These are phyloP conservation scores for Ceratocystis diversiconidia DNA, from an alignment of 2,329 filamentous ascomycete genomes.

Conservation along the genomic window DNA sequence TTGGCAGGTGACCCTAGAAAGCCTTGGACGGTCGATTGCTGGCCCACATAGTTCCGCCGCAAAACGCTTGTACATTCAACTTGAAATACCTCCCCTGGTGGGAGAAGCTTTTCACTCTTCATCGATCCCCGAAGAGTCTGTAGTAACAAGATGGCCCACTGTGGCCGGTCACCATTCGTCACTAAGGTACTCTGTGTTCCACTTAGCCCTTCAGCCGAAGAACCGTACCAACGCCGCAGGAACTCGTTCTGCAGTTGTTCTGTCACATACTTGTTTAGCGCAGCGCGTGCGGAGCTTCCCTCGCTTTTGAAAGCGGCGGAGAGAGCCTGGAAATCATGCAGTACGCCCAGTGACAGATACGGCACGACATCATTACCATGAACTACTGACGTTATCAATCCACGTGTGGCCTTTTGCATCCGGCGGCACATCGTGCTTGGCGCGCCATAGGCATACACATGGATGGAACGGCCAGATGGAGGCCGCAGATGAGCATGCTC, in stretches of 20 bases:
- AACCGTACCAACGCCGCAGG: conserved; percentile 44
- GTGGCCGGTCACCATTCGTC: conserved; percentile 35
- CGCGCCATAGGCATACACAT: conserved; percentile 67
- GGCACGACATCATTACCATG: conserved; percentile 63
- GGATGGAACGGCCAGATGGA: conserved; percentile 54
- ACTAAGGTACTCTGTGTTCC: conserved; percentile 25
- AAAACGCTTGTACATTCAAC: conserved; percentile 55
- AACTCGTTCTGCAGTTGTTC: conserved; percentile 48
- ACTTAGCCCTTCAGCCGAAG: conserved; percentile 25
- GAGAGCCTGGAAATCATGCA: conserved; percentile 61
- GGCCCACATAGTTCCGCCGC: conserved; percentile 37
- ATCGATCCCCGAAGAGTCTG: conserved; percentile 53
- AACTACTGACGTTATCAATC: conserved; percentile 59
- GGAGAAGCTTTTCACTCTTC: conserved; percentile 54
- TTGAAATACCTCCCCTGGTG: conserved; percentile 62
- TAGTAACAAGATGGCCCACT: conserved; percentile 55
- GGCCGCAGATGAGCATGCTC: conserved; percentile 22
- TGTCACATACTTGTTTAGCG: conserved; percentile 54
- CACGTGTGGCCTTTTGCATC: conserved; percentile 54
- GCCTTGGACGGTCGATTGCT: conserved; percentile 25
- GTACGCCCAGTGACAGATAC: conserved; percentile 54
- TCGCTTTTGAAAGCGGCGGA: conserved; percentile 61
- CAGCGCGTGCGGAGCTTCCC: conserved; percentile 49
- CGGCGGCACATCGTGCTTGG: conserved; percentile 58
- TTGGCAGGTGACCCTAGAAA: conserved; percentile 52